phyloP scores from a whole-genome alignment of 768 basidiomycete species.

The Myochromella boudieri region DNA sequence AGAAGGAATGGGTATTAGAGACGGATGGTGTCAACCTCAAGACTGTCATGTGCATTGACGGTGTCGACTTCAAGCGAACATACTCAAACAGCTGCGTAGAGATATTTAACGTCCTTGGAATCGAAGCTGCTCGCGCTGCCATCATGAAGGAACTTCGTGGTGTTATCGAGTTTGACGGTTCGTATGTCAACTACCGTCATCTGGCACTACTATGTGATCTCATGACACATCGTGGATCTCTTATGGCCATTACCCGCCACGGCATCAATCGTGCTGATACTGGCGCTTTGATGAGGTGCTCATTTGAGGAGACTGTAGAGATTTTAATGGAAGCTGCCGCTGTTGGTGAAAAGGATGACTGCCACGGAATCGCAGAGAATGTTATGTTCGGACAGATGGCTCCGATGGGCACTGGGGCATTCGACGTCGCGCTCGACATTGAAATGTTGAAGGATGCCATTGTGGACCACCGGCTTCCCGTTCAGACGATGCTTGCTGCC shows the following conservation, averaged over 20 bases:
- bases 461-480: conserved; percentile 91
- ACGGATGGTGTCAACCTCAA: conserved; percentile 96
- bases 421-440: conserved; percentile 94
- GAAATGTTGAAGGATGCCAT: conserved; percentile 99
- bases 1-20: conserved; percentile 95
- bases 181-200: conserved; percentile 98
- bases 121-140: conserved; percentile 94
- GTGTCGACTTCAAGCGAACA: conserved; percentile 90
- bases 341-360: conserved; percentile 97
- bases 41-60: conserved; percentile 92
- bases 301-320: conserved; percentile 99
- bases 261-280: conserved; percentile 99
- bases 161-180: conserved; percentile 99
- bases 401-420: conserved; percentile 98
- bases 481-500: conserved; percentile 75
- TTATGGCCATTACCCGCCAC: conserved; percentile 99
- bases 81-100: conserved; percentile 98
- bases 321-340: conserved; percentile 99
- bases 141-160: conserved; percentile 92
- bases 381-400: conserved; percentile 99
- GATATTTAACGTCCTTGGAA: conserved; percentile 91
- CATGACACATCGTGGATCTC: conserved; percentile 92
- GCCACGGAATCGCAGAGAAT: conserved; percentile 98
- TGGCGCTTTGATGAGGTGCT: conserved; percentile 98
- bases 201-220: conserved; percentile 94